Conservation (phyloP, 495 filamentous ascomycete species). For the Aspergillus haitiensis region DNA sequence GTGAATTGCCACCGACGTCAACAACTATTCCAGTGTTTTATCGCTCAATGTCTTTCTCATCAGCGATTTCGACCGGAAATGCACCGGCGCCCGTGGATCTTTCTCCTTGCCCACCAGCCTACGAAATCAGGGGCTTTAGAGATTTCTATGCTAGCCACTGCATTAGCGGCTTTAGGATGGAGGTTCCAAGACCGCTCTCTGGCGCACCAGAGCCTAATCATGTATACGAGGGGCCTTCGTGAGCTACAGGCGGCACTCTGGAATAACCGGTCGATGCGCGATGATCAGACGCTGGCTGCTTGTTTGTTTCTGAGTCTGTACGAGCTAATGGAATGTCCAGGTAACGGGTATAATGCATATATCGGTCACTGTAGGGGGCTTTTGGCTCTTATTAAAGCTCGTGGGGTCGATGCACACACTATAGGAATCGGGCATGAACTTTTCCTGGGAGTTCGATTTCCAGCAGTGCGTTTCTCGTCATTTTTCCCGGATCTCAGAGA, state of each 20-base stretch:
- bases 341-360: slow-evolving; percentile 27
- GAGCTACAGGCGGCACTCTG: slow-evolving; percentile 37
- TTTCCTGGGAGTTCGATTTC: slow-evolving; percentile 32
- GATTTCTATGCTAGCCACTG: slow-evolving; percentile 26
- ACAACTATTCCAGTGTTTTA: slow-evolving; percentile 22
- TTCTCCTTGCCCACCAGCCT: slow-evolving; percentile 23
- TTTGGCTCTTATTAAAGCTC: slow-evolving; percentile 31
- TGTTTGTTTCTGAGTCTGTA: slow-evolving; percentile 38
- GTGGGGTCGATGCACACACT: slow-evolving; percentile 33
- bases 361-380: slow-evolving; percentile 34
- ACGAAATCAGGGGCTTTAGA: slow-evolving; percentile 29
- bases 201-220: slow-evolving; percentile 30
- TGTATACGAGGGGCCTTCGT: slow-evolving; percentile 34
- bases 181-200: slow-evolving; percentile 23
- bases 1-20: slow-evolving; percentile 17
- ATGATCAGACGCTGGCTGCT: slow-evolving; percentile 38
- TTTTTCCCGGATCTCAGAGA: neutral
- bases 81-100: slow-evolving; percentile 29
- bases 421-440: slow-evolving; percentile 32
- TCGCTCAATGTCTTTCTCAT: slow-evolving; percentile 21
- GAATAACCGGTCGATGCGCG: slow-evolving; percentile 26
- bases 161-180: slow-evolving; percentile 29
- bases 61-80: neutral
- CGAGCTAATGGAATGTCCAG: slow-evolving; percentile 40
- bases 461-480: slow-evolving; percentile 26